Conservation (phyloP, 2,329 filamentous ascomycete genomes). For the Cordyceps cateniannulata region DNA sequence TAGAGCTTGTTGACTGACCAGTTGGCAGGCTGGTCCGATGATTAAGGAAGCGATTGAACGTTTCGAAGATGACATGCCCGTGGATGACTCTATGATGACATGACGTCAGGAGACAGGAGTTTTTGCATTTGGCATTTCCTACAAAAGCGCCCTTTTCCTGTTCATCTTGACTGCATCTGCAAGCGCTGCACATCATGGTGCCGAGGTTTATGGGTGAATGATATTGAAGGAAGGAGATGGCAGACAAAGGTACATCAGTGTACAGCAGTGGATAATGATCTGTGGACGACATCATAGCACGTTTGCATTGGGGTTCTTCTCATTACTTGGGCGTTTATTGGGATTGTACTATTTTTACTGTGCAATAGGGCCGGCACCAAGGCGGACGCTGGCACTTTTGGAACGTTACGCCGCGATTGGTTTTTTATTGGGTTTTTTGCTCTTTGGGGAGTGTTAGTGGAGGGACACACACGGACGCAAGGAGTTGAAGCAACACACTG, state of each 20-base stretch:
- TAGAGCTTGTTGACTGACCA: not conserved
- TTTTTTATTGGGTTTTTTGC: not conserved
- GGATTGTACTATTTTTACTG: constrained; percentile 3
- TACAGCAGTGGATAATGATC: constrained; percentile 2
- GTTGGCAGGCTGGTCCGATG: constrained; percentile 69
- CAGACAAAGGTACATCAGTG: not conserved
- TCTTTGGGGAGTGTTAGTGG: not conserved
- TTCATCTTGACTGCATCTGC: not conserved
- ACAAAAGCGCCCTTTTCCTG: not conserved
- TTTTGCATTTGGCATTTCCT: not conserved
- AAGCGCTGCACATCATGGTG: not conserved
- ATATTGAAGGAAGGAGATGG: not conserved
- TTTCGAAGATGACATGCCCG: constrained; percentile 71
- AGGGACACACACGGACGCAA: not conserved
- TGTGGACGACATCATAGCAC: constrained; percentile 12
- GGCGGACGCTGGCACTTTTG: not conserved
- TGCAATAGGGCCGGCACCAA: not conserved
- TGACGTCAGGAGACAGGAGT: constrained; percentile 30
- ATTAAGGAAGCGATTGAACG: constrained; percentile 97
- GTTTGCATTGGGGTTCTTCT: constrained; percentile 8
- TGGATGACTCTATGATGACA: constrained; percentile 59
- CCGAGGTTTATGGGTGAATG: not conserved
- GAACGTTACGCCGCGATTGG: constrained; percentile 1
- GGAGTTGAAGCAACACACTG: not conserved
- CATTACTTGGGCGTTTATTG: constrained; percentile 2